These are phyloP conservation scores for Kurtzmaniella fragi DNA, from an alignment of 805 yeast species.

Conservation along the genomic window DNA sequence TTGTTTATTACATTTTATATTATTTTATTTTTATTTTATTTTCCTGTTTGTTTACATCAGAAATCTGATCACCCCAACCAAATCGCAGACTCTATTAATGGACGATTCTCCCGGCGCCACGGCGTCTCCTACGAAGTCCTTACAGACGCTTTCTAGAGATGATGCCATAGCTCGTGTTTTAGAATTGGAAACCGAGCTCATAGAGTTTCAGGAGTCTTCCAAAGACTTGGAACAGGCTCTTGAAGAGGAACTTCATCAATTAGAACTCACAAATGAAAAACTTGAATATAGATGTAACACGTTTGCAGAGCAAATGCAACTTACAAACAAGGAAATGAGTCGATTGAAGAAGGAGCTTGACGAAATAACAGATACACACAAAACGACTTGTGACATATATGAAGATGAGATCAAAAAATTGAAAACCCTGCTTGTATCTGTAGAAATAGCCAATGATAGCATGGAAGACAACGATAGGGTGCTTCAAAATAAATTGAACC, in stretches of 20 bases:
- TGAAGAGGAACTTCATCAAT: constrained; percentile 35
- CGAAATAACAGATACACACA: constrained; percentile 9
- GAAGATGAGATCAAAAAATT: constrained; percentile 17
- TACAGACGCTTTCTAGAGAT: constrained; percentile 9
- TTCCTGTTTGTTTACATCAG: no score
- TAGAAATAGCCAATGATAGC: constrained; percentile 39
- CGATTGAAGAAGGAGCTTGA: constrained; percentile 16
- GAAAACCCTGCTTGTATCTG: constrained; percentile 29
- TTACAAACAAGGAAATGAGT: constrained; percentile 10
- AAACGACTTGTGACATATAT: constrained; percentile 8
- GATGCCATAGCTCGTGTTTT: constrained; percentile 23
- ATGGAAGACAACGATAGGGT: constrained; percentile 36
- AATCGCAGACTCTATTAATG: neutral
- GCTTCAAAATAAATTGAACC: constrained; percentile 24
- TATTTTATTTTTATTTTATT: no score
- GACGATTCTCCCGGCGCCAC: neutral
- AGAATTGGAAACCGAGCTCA: constrained; percentile 32
- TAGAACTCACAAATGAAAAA: constrained; percentile 21
- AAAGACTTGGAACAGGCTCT: constrained; percentile 41
- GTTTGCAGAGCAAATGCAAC: constrained; percentile 15
- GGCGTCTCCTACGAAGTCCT: neutral
- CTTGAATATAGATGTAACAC: constrained; percentile 12
- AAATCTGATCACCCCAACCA: no score
- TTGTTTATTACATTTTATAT: no score
- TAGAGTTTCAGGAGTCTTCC: constrained; percentile 40